Base-by-base conservation (phyloP, 495 filamentous ascomycete genomes). In the Halenospora varia region DNA sequence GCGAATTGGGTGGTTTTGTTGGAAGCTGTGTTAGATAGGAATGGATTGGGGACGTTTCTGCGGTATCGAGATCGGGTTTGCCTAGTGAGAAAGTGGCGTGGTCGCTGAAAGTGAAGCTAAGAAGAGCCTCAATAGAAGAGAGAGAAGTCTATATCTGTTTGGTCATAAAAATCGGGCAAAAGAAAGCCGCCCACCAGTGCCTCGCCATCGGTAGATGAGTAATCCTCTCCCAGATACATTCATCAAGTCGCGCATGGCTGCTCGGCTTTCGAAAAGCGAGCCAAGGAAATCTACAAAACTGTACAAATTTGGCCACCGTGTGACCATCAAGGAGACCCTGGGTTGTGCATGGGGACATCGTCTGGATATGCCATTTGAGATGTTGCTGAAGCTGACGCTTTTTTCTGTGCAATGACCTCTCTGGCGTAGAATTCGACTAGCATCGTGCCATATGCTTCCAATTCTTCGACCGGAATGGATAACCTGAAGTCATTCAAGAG, bases 371-470 rank as follows among this genome's bases (percentile, higher is more conserved):
- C 52, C 61, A 60, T 57, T 40, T 59, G 50, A 11, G 48, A 23
- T 3, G 47, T 25, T 42, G 49, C n/a, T 26, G 57, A 61, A 11
- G 54, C 53, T 3, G 52, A 29, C 18, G 40, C 54, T 55, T 57
- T 55, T 35, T 60, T 26, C 39, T 89, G 89, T 8, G 87, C 77
- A 4, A 96, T 79, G 18, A 96, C 87, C 70, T 97, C 95, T 22
- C 95, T 80, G 0, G 91, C 92, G 63, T 97, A 99, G 68, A 97
- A 99, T 68, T 97, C 92, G 10, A 99, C 94, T 2, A 99, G 81
- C 95, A 97, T 97, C 2, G 94, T 99, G 8, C 93, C 94, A 60
- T 99, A 99, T 2, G 91, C 89, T 70, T 99, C 95, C 18, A 99
- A 79, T 63, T 97, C 95, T 68, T 97, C 93, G 9, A 97, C 89